Evolutionary conservation across 1,139 yeast species (phyloP), one percentile per base, ranked within the genome.

Genomic region (Meyerozyma elateridarum): DNA sequence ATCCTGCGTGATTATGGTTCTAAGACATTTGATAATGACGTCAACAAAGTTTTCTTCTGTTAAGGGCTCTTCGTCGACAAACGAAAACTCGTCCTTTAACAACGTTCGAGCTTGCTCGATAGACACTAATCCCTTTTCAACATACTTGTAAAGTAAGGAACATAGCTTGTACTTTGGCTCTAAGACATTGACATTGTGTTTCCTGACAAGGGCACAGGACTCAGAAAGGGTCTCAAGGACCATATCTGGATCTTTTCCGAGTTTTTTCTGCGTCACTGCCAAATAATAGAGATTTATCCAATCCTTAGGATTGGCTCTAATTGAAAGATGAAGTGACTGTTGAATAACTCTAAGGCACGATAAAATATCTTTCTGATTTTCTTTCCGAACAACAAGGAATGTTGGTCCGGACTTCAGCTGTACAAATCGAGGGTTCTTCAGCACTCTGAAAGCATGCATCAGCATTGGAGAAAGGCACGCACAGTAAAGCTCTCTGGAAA

Each of bases 161-260:
- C 84, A 71, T 9, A 82, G 51, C 32, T 69, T 64, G 48, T 87
- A 87, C 49, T 80, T 85, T 0, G 95, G 89, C 46, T 85, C 95
- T 25, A 85, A 55, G 4, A 78, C 60, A 1, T 69, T 66, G 29
- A 78, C 91, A n/a, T 70, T 64, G 15, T 63, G 53, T 5, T 60
- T 63, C 3, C 59, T 53, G 1, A 79, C 73, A 3, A 65, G 39
- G 2, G 40, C 34, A 30, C 77, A 65, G 0, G 85, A 56, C 20
- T 50, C 51, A 7, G 61, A 29, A 9, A 76, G 46, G 3, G 72
- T 54, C 0, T 60, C 58, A 8, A 77, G 37, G 0, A 72, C 69
- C 2, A 49, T 37, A 0, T 41, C 27, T 0, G 64, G 51, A 11
- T 53, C 46, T 4, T 48, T 46, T 0, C 53, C 47, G 17, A 72